These are phyloP conservation scores for Aspergillus hancockii DNA, from an alignment of 495 filamentous ascomycete genomes.

Conservation along the genomic window DNA sequence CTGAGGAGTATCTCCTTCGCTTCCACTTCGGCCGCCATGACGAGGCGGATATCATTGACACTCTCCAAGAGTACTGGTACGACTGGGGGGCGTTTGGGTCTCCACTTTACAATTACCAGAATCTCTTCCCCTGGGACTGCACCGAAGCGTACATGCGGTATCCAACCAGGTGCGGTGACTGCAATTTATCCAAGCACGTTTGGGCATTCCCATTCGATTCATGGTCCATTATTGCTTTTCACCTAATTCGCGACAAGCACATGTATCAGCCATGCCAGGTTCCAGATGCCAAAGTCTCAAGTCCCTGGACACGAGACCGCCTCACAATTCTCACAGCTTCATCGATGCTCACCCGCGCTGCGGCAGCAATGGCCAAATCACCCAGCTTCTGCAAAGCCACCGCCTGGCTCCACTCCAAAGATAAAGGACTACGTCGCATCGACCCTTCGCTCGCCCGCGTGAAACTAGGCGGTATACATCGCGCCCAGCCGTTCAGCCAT, in stretches of 20 bases:
- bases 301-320: conserved; percentile 31
- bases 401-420: conserved; percentile 13
- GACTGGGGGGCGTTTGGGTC: conserved; percentile 44
- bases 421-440: not conserved
- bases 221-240: conserved; percentile 37
- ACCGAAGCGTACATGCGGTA: conserved; percentile 42
- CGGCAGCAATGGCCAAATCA: conserved; percentile 34
- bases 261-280: conserved; percentile 24
- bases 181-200: conserved; percentile 43
- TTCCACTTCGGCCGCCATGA: conserved; percentile 34
- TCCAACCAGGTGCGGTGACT: conserved; percentile 33
- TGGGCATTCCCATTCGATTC: conserved; percentile 49
- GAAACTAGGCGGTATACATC: conserved; percentile 44
- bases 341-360: conserved; percentile 27
- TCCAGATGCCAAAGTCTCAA: not conserved
- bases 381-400: conserved; percentile 3
- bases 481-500: conserved; percentile 45
- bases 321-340: conserved; percentile 34
- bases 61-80: conserved; percentile 42
- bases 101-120: conserved; percentile 34
- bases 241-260: conserved; percentile 31
- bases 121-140: conserved; percentile 48
- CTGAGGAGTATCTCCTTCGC: conserved; percentile 44
- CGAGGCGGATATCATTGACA: conserved; percentile 43
- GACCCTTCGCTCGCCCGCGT: conserved; percentile 25